A percentile compares a stretch with the other conserved stretches of the same genome.
These are phyloP conservation scores for Mitragyna speciosa DNA, from an alignment of 257 asterid genomes.

Conservation along the genomic window DNA sequence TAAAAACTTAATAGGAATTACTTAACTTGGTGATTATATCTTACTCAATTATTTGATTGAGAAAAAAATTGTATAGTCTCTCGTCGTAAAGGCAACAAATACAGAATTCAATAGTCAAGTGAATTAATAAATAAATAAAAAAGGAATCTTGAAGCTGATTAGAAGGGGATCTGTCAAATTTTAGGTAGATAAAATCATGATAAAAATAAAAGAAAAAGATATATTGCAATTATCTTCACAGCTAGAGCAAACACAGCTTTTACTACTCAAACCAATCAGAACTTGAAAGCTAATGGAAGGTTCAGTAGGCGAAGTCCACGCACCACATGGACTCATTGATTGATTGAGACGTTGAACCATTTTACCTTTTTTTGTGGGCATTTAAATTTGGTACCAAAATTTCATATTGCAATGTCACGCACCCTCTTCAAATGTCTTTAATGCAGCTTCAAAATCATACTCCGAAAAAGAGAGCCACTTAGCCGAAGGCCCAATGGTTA, in stretches of 20 bases:
- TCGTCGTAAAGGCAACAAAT: background rate
- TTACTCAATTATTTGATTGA: background rate
- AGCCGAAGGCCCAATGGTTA: too few species aligned
- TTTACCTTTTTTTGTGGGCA: background rate
- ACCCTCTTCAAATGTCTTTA: background rate
- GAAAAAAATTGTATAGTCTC: background rate
- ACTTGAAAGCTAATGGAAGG: background rate
- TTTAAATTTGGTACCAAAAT: background rate
- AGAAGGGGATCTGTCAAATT: background rate
- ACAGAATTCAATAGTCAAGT: too few species aligned
- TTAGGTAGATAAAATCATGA: background rate
- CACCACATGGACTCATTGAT: constrained; percentile 16
- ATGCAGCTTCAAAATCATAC: background rate
- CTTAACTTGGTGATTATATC: too few species aligned
- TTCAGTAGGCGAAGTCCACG: background rate
- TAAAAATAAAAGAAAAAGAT: background rate
- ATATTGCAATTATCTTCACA: background rate
- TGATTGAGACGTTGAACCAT: background rate
- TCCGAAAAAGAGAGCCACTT: background rate
- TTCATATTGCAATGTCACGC: background rate
- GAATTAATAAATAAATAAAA: too few species aligned
- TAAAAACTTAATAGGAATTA: too few species aligned
- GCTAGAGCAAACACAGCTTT: background rate
- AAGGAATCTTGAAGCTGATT: background rate
- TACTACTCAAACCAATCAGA: background rate